Percentiles rank a stretch among this genome's conserved stretches.
phyloP scores from a whole-genome alignment of 352 stramenopile species.

The Pythium insidiosum region DNA sequence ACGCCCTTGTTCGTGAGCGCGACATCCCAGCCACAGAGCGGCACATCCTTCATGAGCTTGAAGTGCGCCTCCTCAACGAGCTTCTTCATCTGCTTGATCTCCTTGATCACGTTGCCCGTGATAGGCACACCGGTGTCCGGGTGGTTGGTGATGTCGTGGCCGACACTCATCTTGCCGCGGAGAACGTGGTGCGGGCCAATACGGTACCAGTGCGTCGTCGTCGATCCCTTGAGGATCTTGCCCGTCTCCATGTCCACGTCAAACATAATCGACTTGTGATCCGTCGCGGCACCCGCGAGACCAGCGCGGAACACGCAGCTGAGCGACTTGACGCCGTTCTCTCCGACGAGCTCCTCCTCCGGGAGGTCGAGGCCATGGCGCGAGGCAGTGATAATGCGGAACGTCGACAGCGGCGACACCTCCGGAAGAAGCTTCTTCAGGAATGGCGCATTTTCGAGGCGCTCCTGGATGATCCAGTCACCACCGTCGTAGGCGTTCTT shows the following conservation, averaged over 20 bases:
- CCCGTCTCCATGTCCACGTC: conserved; percentile 94
- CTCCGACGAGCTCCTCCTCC: conserved; percentile 33
- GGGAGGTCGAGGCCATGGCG: conserved; percentile 45
- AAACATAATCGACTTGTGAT: conserved; percentile 98
- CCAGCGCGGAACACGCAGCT: conserved; percentile 77
- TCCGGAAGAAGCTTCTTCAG: conserved; percentile 88
- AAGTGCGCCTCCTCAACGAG: conserved; percentile 83
- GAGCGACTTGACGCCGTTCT: conserved; percentile 65
- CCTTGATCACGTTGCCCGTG: conserved; percentile 84
- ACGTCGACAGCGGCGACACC: conserved; percentile 94
- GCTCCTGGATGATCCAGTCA: conserved; percentile 96
- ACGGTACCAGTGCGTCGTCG: conserved; percentile 96
- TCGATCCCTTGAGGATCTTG: conserved; percentile 91
- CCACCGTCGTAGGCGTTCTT: conserved; percentile 93
- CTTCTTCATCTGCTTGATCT: conserved; percentile 81
- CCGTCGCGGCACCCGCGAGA: conserved; percentile 77
- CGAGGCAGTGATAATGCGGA: conserved; percentile 96
- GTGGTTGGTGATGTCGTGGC: conserved; percentile 85
- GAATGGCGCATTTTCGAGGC: conserved; percentile 90
- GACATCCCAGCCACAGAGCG: conserved; percentile 90
- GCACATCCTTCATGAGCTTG: conserved; percentile 89
- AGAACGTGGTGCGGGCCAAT: conserved; percentile 74
- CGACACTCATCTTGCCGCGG: conserved; percentile 65
- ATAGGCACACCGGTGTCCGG: conserved; percentile 83
- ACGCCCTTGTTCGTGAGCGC: conserved; percentile 88